A percentile compares a stretch with the other conserved stretches of the same genome.
Conservation (phyloP, 805 yeast species). For the Komagataella pseudopastoris region DNA sequence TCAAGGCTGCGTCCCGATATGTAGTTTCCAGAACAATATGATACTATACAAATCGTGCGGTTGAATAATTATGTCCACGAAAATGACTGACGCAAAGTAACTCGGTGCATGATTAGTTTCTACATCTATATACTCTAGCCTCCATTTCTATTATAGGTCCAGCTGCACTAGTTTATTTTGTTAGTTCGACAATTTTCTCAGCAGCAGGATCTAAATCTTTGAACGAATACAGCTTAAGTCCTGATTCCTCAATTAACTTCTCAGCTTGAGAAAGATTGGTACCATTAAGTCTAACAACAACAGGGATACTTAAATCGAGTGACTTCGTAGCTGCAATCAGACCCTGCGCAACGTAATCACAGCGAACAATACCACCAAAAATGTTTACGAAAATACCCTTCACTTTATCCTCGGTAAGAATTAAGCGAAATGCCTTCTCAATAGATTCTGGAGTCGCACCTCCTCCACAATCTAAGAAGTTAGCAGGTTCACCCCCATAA, state of each 20-base stretch:
- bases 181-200: slow-evolving; percentile 74
- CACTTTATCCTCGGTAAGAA: slow-evolving; percentile 78
- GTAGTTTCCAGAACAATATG: background rate
- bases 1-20: background rate
- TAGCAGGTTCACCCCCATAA: slow-evolving; percentile 98
- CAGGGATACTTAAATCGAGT: slow-evolving; percentile 83
- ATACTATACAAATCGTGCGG: background rate
- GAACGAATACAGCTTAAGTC: slow-evolving; percentile 83
- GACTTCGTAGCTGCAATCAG: slow-evolving; percentile 89
- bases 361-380: slow-evolving; percentile 98
- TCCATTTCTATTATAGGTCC: background rate
- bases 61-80: background rate
- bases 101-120: background rate
- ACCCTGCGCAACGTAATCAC: slow-evolving; percentile 98
- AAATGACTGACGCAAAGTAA: background rate
- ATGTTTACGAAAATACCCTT: slow-evolving; percentile 95
- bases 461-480: slow-evolving; percentile 99
- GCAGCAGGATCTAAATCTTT: slow-evolving; percentile 97
- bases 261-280: slow-evolving; percentile 88
- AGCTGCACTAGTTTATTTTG: background rate
- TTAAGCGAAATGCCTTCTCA: slow-evolving; percentile 90
- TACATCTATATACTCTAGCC: background rate
- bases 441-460: slow-evolving; percentile 98
- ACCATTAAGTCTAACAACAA: slow-evolving; percentile 97
- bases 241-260: slow-evolving; percentile 74